Evolutionary conservation across 2,329 filamentous ascomycete genomes (phyloP).

Genomic region (Diatrype stigma): DNA sequence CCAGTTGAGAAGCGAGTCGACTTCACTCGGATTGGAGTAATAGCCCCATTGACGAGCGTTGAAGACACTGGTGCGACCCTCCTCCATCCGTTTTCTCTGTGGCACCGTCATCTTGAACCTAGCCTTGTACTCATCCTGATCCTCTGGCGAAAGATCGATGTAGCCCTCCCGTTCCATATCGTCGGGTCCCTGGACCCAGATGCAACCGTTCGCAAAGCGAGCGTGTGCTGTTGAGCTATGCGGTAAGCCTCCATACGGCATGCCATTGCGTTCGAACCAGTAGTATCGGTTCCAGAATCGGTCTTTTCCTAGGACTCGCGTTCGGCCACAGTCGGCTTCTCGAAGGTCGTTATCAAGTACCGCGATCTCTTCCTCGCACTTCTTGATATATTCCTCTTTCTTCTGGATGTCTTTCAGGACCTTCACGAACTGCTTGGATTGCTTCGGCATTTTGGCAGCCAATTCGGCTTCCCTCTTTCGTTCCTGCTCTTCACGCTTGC

Average conservation of each 20-base stretch:
- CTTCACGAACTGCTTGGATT: constrained; percentile 84
- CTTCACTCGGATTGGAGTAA: constrained; percentile 72
- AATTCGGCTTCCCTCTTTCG: constrained; percentile 65
- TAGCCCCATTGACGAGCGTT: constrained; percentile 86
- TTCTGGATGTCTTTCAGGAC: constrained; percentile 85
- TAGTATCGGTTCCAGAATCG: constrained; percentile 98
- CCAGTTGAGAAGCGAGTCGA: constrained; percentile 81
- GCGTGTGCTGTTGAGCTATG: constrained; percentile 83
- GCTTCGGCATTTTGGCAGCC: constrained; percentile 64
- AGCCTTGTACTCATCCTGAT: constrained; percentile 70
- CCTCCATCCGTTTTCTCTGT: constrained; percentile 80
- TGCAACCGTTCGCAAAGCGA: constrained; percentile 85
- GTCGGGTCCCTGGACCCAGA: constrained; percentile 96
- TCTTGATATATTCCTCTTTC: constrained; percentile 73
- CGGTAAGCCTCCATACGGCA: constrained; percentile 88
- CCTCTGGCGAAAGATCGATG: constrained; percentile 69
- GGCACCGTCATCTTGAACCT: constrained; percentile 79
- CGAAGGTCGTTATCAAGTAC: constrained; percentile 87
- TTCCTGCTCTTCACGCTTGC: constrained; percentile 71
- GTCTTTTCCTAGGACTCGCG: constrained; percentile 85
- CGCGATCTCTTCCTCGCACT: constrained; percentile 80
- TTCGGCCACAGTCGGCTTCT: constrained; percentile 89
- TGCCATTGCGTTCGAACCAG: constrained; percentile 98
- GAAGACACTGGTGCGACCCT: constrained; percentile 74
- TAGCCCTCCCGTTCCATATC: constrained; percentile 82